Conservation (phyloP, 129 eudicot species). For the Ambrosia artemisiifolia region DNA sequence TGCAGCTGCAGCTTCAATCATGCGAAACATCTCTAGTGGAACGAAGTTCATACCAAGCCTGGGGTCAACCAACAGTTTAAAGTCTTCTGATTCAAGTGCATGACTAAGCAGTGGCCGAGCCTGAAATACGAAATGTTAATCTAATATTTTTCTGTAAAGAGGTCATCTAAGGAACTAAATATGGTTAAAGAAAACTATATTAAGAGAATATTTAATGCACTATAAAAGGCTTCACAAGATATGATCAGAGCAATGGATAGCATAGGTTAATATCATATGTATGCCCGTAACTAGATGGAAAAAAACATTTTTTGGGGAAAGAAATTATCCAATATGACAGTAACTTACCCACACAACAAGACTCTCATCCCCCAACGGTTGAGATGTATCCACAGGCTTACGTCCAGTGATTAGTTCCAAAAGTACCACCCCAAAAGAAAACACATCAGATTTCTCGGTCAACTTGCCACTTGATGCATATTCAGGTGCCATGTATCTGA, state of each 20-base stretch:
- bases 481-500: slow-evolving; percentile 97
- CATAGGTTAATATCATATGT: background rate
- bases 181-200: background rate
- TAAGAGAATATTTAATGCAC: background rate
- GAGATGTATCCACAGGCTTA: slow-evolving; percentile 85
- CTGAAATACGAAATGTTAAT: slow-evolving; percentile 28
- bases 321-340: background rate
- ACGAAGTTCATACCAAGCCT: slow-evolving; percentile 57
- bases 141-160: no score
- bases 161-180: background rate
- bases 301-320: background rate
- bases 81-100: slow-evolving; percentile 60
- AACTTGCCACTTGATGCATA: slow-evolving; percentile 90
- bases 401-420: slow-evolving; percentile 90
- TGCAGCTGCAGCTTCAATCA: slow-evolving; percentile 92
- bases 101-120: slow-evolving; percentile 83
- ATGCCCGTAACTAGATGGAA: slow-evolving; percentile 1
- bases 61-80: slow-evolving; percentile 65
- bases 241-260: background rate
- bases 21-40: slow-evolving; percentile 60
- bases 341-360: slow-evolving; percentile 82
- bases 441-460: slow-evolving; percentile 89
- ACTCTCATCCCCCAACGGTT: slow-evolving; percentile 77
- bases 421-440: slow-evolving; percentile 84
- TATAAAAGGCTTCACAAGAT: background rate